phyloP scores from a whole-genome alignment of 2,329 filamentous ascomycete species.

The Pseudogymnoascus sp. region DNA sequence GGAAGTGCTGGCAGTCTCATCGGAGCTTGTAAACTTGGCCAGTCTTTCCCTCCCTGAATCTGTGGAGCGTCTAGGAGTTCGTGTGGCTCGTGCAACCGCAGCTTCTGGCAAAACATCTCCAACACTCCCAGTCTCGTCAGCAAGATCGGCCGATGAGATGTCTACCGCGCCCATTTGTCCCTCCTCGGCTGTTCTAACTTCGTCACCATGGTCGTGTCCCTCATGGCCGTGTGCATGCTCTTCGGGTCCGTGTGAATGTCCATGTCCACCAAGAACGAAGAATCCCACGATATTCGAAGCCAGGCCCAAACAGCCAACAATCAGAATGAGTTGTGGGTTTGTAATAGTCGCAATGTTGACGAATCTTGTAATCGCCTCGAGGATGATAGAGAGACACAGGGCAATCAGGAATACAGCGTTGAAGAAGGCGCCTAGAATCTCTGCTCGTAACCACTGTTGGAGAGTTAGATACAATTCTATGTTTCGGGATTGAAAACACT shows the following conservation, averaged over 20 bases:
- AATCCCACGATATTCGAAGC: conserved; percentile 85
- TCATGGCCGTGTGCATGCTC: conserved; percentile 40
- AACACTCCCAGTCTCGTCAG: conserved; percentile 53
- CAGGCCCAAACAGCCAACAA: conserved; percentile 81
- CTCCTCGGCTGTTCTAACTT: conserved; percentile 25
- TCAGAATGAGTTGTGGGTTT: conserved; percentile 79
- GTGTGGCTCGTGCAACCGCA: conserved; percentile 45
- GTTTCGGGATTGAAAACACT: conserved; percentile 30
- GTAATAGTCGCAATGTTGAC: conserved; percentile 83
- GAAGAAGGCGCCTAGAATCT: conserved; percentile 92
- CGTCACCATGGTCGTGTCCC: conserved; percentile 34
- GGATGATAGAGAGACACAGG: conserved; percentile 89
- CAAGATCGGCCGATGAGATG: conserved; percentile 34
- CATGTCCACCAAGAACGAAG: conserved; percentile 86
- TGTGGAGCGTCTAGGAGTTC: conserved; percentile 18
- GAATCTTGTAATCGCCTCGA: conserved; percentile 88
- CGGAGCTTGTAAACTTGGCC: conserved; percentile 24
- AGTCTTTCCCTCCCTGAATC: conserved; percentile 17
- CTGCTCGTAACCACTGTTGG: conserved; percentile 82
- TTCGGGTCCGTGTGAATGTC: conserved; percentile 66
- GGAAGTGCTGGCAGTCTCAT: conserved; percentile 24
- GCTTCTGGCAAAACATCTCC: conserved; percentile 59
- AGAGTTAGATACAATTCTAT: conserved; percentile 21
- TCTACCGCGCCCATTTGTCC: conserved; percentile 33
- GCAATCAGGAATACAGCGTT: conserved; percentile 98